Base-by-base conservation (phyloP, 805 yeast species). In the Vanderwaltozyma yarrowii region DNA sequence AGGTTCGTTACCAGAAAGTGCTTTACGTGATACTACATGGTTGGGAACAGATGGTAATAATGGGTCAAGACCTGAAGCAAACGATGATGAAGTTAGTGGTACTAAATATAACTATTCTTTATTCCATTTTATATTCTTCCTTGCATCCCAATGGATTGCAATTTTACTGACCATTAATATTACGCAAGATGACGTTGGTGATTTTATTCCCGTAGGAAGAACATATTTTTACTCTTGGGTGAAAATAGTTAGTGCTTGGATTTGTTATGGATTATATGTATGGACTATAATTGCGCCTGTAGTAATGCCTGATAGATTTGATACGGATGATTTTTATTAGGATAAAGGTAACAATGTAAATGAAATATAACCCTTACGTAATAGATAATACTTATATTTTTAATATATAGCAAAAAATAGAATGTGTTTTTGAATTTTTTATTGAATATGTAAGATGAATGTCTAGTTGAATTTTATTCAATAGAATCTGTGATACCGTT, bases 61-160 rank as follows among this genome's bases (percentile, higher is more conserved):
- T 6, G 51, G 45, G 7, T 58, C 52, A 9, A 36, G 37, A 7
- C 36, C 38, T n/a, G 73, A 63, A 12, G 52, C 46, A 2, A 63
- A 58, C 28, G 71, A 62, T 16, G 66, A 64, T 16, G 86, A 79
- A 44, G 84, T 77, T 35, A 84, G 79, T 46, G 66, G 70, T 33
- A 85, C 89, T 1, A 80, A 78, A 55, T 88, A 88, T 65, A 86
- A 84, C 60, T 88, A 88, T 60, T 69, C 85, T 5, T 64, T 89
- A 33, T 92, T 92, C 70, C 98, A 92, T 59, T 56, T 89, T 24
- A 84, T 92, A 21, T 92, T 92, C 69, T 78, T 92, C 58, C 67
- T 92, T 44, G 98, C 98, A 0, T 89, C 98, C 1, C 97, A 89
- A 60, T 94, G 94, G 74, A 87, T 88, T 31, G 96, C 97, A 1